A percentile compares a stretch with the other conserved stretches of the same genome.
phyloP scores from a whole-genome alignment of 495 filamentous ascomycete genomes.

The Hyaloscypha bicolor region DNA sequence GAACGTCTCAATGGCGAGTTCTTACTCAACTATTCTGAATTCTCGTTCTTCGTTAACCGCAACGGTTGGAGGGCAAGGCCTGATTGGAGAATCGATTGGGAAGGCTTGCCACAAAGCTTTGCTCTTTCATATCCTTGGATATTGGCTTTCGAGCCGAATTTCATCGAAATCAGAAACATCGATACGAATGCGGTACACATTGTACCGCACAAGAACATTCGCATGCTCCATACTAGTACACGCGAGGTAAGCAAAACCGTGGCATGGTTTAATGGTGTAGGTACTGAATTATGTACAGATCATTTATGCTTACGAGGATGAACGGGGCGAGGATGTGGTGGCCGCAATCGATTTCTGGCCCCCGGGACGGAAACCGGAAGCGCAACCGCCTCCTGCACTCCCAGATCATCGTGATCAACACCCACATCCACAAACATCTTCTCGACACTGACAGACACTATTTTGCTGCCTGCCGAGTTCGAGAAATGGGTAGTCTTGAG shows the following conservation, averaged over 20 bases:
- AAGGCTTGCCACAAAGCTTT: conserved; percentile 88
- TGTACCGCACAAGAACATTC: conserved; percentile 90
- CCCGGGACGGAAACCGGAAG: conserved; percentile 31
- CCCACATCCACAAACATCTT: conserved; percentile 21
- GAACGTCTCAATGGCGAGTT: conserved; percentile 96
- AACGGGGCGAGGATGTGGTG: conserved; percentile 90
- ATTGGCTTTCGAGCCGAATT: conserved; percentile 97
- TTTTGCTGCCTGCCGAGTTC: not conserved
- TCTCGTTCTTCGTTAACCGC: conserved; percentile 97
- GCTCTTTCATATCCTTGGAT: conserved; percentile 95
- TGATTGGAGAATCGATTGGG: conserved; percentile 98
- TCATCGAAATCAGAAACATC: conserved; percentile 93
- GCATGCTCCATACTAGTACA: conserved; percentile 95
- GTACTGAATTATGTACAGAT: conserved; percentile 59
- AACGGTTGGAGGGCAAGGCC: conserved; percentile 96
- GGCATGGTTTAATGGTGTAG: not conserved
- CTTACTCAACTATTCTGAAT: conserved; percentile 96
- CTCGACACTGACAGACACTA: conserved; percentile 20
- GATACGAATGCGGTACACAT: conserved; percentile 94
- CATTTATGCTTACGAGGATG: conserved; percentile 96
- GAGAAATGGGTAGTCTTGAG: not conserved
- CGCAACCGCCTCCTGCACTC: conserved; percentile 7
- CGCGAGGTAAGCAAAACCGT: conserved; percentile 71
- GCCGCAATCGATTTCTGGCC: conserved; percentile 96
- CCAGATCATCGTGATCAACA: not conserved